Conservation (phyloP, 108 stramenopile species). For the Cyclostephanos invisitatus region DNA sequence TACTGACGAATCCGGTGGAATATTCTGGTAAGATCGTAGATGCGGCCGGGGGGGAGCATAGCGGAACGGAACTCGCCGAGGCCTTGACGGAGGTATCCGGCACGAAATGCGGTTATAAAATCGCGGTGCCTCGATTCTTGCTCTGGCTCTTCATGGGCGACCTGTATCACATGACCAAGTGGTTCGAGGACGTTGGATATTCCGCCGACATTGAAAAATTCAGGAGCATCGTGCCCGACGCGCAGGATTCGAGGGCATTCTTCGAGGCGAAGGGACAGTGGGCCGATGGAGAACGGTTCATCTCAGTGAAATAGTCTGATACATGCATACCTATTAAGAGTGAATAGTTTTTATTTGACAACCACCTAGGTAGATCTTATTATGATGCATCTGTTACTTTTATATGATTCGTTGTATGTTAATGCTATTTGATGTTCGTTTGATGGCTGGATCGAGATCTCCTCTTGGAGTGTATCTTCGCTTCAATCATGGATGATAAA, state of each 20-base stretch:
- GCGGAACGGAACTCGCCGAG: constrained; percentile 25
- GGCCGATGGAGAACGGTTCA: constrained; percentile 37
- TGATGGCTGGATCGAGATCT: too few relatives aligned
- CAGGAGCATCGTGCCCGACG: constrained; percentile 33
- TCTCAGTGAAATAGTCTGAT: not conserved
- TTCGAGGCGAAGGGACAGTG: constrained; percentile 32
- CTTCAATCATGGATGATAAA: too few relatives aligned
- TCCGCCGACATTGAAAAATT: constrained; percentile 28
- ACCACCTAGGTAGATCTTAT: too few relatives aligned
- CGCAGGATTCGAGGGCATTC: constrained; percentile 30
- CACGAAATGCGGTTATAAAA: constrained; percentile 16
- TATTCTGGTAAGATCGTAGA: constrained; percentile 39
- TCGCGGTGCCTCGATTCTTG: constrained; percentile 34
- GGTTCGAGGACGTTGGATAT: constrained; percentile 30
- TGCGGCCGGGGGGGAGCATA: constrained; percentile 33
- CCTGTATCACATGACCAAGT: constrained; percentile 31
- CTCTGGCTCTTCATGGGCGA: constrained; percentile 29
- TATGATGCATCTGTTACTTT: too few relatives aligned
- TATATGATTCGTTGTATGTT: too few relatives aligned
- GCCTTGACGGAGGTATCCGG: constrained; percentile 36
- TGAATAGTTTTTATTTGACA: too few relatives aligned
- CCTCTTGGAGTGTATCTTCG: too few relatives aligned
- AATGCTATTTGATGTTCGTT: too few relatives aligned
- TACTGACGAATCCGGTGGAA: constrained; percentile 25
- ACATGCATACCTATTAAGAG: too few relatives aligned